A percentile compares a stretch with the other conserved stretches of the same genome.
phyloP scores from a whole-genome alignment of 2,329 filamentous ascomycete species.

The Cercospora zeae-maydis region DNA sequence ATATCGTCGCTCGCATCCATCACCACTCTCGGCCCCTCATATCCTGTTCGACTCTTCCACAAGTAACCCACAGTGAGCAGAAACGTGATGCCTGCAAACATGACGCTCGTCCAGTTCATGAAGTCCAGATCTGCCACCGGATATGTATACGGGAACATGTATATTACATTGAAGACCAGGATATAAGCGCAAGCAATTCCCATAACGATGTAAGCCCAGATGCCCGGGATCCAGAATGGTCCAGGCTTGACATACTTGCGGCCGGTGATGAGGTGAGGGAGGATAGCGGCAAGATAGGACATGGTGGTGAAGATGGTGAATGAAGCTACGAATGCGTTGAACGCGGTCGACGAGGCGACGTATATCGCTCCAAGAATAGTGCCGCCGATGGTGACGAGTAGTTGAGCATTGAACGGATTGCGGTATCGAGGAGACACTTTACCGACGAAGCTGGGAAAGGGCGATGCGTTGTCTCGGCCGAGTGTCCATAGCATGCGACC shows the following conservation, averaged over 20 bases:
- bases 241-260: conserved; percentile 51
- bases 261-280: conserved; percentile 46
- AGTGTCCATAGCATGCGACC: conserved; percentile 63
- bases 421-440: conserved; percentile 46
- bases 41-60: conserved; percentile 39
- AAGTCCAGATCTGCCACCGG: conserved; percentile 42
- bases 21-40: conserved; percentile 37
- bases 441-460: conserved; percentile 49
- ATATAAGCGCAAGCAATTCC: conserved; percentile 56
- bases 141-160: conserved; percentile 54
- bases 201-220: conserved; percentile 52
- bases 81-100: conserved; percentile 52
- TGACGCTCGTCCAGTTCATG: conserved; percentile 56
- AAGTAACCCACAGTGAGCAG: conserved; percentile 49
- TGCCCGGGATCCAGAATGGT: conserved; percentile 54
- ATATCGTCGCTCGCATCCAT: conserved; percentile 30
- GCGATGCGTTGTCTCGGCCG: conserved; percentile 54
- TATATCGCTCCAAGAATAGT: conserved; percentile 62
- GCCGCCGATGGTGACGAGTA: conserved; percentile 49
- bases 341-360: conserved; percentile 63
- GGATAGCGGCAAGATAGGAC: conserved; percentile 62
- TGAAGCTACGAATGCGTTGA: conserved; percentile 60
- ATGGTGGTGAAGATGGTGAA: conserved; percentile 55
- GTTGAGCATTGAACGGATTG: conserved; percentile 56
- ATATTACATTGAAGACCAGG: conserved; percentile 59